Conservation (phyloP, 2,329 filamentous ascomycete species). For the Xylariaceae sp. region DNA sequence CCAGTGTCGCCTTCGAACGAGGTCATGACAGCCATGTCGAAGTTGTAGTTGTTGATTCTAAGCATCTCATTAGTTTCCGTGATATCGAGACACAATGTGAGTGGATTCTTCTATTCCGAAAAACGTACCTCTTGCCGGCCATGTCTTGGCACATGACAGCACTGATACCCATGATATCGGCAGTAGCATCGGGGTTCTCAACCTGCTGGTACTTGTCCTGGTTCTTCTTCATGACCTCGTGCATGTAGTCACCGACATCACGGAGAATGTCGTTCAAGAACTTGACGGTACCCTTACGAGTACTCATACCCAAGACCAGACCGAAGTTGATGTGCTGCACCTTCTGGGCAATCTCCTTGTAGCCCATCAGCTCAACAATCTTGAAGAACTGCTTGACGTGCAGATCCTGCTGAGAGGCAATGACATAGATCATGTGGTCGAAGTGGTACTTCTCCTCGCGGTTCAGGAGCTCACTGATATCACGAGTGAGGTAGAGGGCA, state of each 20-base stretch:
- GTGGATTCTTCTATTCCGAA: neutral
- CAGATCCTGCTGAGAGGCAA: constrained; percentile 65
- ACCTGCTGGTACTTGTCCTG: constrained; percentile 86
- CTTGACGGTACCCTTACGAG: constrained; percentile 62
- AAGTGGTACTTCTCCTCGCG: constrained; percentile 57
- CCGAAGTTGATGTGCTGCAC: constrained; percentile 74
- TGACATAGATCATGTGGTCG: constrained; percentile 77
- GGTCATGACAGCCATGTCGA: constrained; percentile 67
- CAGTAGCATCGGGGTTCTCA: constrained; percentile 71
- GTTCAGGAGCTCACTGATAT: constrained; percentile 68
- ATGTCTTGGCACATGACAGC: constrained; percentile 98
- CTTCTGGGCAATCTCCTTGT: constrained; percentile 61
- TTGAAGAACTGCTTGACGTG: constrained; percentile 73
- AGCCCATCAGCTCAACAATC: constrained; percentile 66
- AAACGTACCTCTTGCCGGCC: constrained; percentile 75
- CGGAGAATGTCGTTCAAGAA: constrained; percentile 60
- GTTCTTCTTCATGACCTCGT: constrained; percentile 93
- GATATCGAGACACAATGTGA: constrained; percentile 30
- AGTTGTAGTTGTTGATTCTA: constrained; percentile 50
- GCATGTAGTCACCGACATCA: constrained; percentile 90
- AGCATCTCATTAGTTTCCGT: constrained; percentile 1
- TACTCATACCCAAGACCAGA: constrained; percentile 65
- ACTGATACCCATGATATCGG: constrained; percentile 86
- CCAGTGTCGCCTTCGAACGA: constrained; percentile 70
- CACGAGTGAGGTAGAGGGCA: constrained; percentile 70